Evolutionary conservation across 805 yeast species (phyloP).

Genomic region (Groenewaldozyma tartarivorans): DNA sequence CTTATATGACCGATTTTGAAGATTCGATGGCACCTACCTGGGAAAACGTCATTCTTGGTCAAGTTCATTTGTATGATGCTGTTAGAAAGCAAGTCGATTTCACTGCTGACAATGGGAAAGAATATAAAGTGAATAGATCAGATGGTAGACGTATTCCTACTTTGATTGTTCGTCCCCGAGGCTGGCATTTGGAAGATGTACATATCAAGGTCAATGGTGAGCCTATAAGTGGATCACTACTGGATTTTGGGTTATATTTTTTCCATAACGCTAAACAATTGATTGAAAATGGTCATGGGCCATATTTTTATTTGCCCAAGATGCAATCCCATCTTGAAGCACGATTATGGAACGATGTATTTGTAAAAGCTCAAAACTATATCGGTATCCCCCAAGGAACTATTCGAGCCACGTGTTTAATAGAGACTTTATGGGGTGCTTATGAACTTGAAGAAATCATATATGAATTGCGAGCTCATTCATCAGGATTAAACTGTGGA

Average conservation of each 20-base stretch:
- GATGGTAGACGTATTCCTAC: conserved; percentile 36
- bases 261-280: conserved; percentile 55
- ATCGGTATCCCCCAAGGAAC: conserved; percentile 53
- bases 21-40: conserved; percentile 64
- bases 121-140: conserved; percentile 42
- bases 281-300: conserved; percentile 48
- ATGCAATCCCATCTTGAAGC: conserved; percentile 70
- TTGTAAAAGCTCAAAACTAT: conserved; percentile 51
- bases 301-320: conserved; percentile 66
- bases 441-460: conserved; percentile 70
- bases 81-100: conserved; percentile 44
- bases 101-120: conserved; percentile 26
- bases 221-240: conserved; percentile 52
- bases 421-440: conserved; percentile 62
- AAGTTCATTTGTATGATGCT: conserved; percentile 57
- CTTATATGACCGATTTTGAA: conserved; percentile 69
- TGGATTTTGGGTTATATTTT: conserved; percentile 61
- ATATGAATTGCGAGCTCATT: conserved; percentile 58
- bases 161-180: conserved; percentile 44
- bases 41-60: conserved; percentile 56
- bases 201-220: conserved; percentile 56
- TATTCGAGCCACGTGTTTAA: conserved; percentile 58
- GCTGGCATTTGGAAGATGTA: conserved; percentile 62
- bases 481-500: conserved; percentile 64
- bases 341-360: conserved; percentile 61